Evolutionary conservation across 148 eudicot genomes (phyloP), one percentile per base, ranked within the genome.

Genomic region (Talinum fruticosum): DNA sequence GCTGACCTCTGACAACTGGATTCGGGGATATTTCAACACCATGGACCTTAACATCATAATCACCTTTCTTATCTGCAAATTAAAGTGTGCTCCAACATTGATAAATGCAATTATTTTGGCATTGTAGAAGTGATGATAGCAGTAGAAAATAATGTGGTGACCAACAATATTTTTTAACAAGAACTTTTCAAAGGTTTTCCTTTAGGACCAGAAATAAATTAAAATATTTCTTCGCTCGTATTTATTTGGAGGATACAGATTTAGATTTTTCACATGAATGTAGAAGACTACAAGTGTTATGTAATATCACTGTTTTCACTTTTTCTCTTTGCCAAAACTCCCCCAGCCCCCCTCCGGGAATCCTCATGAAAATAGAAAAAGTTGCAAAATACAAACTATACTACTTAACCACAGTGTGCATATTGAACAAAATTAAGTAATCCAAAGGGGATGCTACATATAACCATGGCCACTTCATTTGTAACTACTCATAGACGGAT

Each of bases 11-110:
- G 41, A 82, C 73, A 10, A 92, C 82, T 29, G 94, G 97, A 73
- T 86, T 73, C 59, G 97, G 94, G 36, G 84, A 76, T 77, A 92
- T 87, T 65, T 87, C 90, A 72, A 92, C 83, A 74, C 85, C 86
- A 47, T 84, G 81, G 59, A 92, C 86, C 77, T 86, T 87, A 66
- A 92, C 90, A 45, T 80, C 82, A 85, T 90, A 90, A 66, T 86
- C 75, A 70, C 71, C 84, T 47, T 85, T 82, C 81, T 86, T 87
- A 85, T 85, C 97, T 92, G 89, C 84, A 79, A 34, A 62, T 47
- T 47, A 10, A 15, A 47, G 16, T 10, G 53, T 47, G 16, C 16
- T 47, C 2, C 14, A 47, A 47, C 53, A 8, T 47, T 45, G 47
- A 44, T 36, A 69, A 29, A 23, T 66, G 30, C 66, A 28, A 37